Evolutionary conservation across 352 stramenopile genomes (phyloP).

Genomic region (Globisporangium heterothallicum): DNA sequence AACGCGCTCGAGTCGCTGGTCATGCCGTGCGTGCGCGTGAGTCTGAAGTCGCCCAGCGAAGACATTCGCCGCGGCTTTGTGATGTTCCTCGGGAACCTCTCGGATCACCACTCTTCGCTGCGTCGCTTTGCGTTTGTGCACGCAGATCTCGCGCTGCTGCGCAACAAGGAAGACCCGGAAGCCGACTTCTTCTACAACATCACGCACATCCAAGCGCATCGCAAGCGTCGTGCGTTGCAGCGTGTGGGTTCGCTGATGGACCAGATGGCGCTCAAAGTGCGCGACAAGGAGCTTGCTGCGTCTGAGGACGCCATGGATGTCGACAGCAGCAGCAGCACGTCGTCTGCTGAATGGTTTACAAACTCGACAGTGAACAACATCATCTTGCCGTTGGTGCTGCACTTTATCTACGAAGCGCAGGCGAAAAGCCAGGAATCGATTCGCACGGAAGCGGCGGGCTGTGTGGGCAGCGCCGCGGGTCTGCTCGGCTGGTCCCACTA

Average conservation of each 20-base stretch:
- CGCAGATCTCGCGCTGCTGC: constrained; percentile 57
- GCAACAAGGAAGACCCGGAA: constrained; percentile 86
- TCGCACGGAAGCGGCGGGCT: constrained; percentile 91
- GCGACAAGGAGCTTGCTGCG: constrained; percentile 5
- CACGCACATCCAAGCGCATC: constrained; percentile 97
- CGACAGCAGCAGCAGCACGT: not conserved
- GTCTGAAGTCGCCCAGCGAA: constrained; percentile 70
- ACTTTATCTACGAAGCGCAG: constrained; percentile 95
- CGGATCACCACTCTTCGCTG: constrained; percentile 36
- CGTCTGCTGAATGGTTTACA: constrained; percentile 46
- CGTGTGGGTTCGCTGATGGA: constrained; percentile 86
- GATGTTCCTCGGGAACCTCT: constrained; percentile 65
- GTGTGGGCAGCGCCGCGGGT: constrained; percentile 86
- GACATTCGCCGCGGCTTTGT: constrained; percentile 83
- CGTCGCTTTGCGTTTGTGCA: constrained; percentile 53
- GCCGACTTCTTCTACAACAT: constrained; percentile 99
- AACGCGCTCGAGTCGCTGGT: constrained; percentile 85
- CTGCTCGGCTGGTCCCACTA: constrained; percentile 97
- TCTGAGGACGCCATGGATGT: constrained; percentile 19
- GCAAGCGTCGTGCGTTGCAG: constrained; percentile 89
- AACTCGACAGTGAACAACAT: constrained; percentile 91
- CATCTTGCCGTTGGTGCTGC: constrained; percentile 92
- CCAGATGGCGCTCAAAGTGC: constrained; percentile 45
- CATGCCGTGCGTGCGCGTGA: constrained; percentile 84
- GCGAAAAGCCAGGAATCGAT: constrained; percentile 91